Conservation (phyloP, 2,329 filamentous ascomycete genomes). For the Parastagonospora nodorum region DNA sequence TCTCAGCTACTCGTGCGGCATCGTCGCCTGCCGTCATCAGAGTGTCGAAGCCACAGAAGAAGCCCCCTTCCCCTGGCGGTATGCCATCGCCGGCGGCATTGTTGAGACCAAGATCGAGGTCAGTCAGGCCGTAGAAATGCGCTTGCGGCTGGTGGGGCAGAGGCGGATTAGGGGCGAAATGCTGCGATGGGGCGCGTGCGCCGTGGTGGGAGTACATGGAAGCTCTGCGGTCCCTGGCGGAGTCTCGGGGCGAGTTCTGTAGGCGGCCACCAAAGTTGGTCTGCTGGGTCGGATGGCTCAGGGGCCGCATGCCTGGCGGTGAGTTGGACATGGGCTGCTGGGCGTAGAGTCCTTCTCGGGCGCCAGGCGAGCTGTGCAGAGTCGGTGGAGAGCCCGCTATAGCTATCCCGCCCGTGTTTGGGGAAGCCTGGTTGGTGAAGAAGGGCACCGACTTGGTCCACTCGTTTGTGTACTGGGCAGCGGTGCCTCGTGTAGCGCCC, state of each 20-base stretch:
- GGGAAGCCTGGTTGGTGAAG: constrained; percentile 50
- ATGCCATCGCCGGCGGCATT: constrained; percentile 56
- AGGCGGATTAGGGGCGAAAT: constrained; percentile 62
- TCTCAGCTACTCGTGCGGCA: constrained; percentile 55
- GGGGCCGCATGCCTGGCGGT: constrained; percentile 41
- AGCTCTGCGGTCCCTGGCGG: constrained; percentile 50
- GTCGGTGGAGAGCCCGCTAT: constrained; percentile 53
- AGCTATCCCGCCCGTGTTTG: constrained; percentile 47
- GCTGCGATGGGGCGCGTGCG: constrained; percentile 48
- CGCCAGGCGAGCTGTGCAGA: constrained; percentile 41
- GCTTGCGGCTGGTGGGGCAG: constrained; percentile 76
- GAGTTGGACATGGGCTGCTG: constrained; percentile 50
- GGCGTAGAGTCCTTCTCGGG: constrained; percentile 35
- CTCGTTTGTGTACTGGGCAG: constrained; percentile 50
- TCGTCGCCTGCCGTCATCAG: constrained; percentile 58
- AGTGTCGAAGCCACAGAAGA: constrained; percentile 81
- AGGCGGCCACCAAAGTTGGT: constrained; percentile 49
- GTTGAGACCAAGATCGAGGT: constrained; percentile 67
- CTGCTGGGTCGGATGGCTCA: constrained; percentile 55
- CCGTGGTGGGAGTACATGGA: constrained; percentile 59
- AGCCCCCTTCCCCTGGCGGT: constrained; percentile 70
- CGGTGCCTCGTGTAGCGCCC: constrained; percentile 43
- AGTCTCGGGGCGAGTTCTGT: constrained; percentile 38
- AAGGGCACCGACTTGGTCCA: constrained; percentile 53
- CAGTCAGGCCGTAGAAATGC: constrained; percentile 77